These are phyloP conservation scores for Rugosomyces carneus DNA, from an alignment of 1,284 basidiomycete genomes.

Conservation along the genomic window DNA sequence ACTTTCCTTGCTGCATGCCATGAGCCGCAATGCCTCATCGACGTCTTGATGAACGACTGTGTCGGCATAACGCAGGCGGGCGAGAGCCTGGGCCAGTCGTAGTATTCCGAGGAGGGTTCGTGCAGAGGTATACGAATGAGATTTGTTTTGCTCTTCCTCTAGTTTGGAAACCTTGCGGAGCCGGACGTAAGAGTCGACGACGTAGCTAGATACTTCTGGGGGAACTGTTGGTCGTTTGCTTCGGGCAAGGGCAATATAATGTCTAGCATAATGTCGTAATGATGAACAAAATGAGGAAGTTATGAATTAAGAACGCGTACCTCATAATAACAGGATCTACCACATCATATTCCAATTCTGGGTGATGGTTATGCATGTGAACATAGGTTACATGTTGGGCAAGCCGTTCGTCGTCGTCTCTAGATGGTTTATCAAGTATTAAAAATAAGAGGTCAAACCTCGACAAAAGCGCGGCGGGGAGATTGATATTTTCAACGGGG, in stretches of 20 bases:
- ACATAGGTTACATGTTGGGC: conserved; percentile 98
- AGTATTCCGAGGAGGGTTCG: conserved; percentile 93
- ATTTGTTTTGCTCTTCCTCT: conserved; percentile 84
- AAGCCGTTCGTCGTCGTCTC: conserved; percentile 93
- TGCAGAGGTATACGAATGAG: conserved; percentile 94
- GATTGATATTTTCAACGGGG: conserved; percentile 98
- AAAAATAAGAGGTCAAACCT: conserved; percentile 97
- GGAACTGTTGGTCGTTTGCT: conserved; percentile 86
- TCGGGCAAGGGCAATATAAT: conserved; percentile 95
- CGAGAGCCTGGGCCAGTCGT: conserved; percentile 91
- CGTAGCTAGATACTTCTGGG: conserved; percentile 82
- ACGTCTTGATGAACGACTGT: conserved; percentile 84
- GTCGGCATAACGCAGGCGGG: conserved; percentile 82
- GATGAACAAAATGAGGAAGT: background rate
- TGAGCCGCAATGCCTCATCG: conserved; percentile 93
- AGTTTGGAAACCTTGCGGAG: conserved; percentile 91
- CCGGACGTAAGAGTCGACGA: conserved; percentile 94
- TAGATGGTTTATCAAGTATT: conserved; percentile 91
- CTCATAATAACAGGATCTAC: conserved; percentile 87
- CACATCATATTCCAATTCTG: conserved; percentile 78
- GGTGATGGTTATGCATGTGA: conserved; percentile 93
- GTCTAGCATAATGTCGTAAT: conserved; percentile 40
- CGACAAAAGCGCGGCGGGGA: conserved; percentile 93
- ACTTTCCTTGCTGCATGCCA: conserved; percentile 94
- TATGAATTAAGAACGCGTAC: conserved; percentile 29